Conservation (phyloP, 257 asterid genomes). For the Solanum bulbocastanum region DNA sequence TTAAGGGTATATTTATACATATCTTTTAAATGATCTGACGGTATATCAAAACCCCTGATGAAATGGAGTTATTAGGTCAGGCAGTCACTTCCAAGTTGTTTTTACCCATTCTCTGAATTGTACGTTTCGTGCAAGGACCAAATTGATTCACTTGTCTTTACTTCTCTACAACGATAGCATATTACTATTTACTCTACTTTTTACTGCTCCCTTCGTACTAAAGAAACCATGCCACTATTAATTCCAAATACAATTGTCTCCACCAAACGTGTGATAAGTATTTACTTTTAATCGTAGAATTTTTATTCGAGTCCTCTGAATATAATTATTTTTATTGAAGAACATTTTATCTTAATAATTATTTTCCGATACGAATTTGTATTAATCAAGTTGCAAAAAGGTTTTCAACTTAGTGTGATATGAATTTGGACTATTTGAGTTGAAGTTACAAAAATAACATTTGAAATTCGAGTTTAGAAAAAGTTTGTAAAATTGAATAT, state of each 20-base stretch:
- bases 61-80: background rate
- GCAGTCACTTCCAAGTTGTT: background rate
- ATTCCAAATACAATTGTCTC: background rate
- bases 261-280: background rate
- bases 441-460: background rate
- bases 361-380: rapidly evolving
- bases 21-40: background rate
- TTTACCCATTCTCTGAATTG: background rate
- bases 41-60: background rate
- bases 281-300: background rate
- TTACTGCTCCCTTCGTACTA: background rate
- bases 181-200: background rate
- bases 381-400: background rate
- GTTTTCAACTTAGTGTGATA: background rate
- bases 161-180: background rate
- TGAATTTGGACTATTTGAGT: background rate
- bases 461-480: background rate
- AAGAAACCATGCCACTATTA: background rate
- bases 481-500: background rate
- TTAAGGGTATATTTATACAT: background rate
- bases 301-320: too few relatives aligned
- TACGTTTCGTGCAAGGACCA: background rate
- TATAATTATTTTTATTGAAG: background rate
- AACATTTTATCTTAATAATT: background rate
- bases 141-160: background rate